Base-by-base conservation (phyloP, 805 yeast genomes). In the Kodamaea restingae region DNA sequence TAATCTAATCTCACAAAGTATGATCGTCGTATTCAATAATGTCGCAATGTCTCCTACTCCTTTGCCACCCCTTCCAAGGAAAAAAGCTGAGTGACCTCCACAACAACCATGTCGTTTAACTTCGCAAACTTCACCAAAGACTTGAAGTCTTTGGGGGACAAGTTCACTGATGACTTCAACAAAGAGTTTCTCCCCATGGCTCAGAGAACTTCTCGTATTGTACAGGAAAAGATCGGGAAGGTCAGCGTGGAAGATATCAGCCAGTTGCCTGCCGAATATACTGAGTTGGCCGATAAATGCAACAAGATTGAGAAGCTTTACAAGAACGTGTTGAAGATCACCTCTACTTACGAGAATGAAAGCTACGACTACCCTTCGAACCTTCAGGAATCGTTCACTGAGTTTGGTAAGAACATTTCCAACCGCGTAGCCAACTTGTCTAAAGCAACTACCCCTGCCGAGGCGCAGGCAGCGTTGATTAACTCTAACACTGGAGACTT, bases 351-450 rank as follows among this genome's bases (percentile, higher is more conserved):
- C 62, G 90, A 82, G 53, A 75, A 67, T 49, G 95, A 85, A 61
- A 75, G 84, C 36, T 87, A 86, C 61, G 95, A 86, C 62, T 86
- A 86, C 59, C 95, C 95, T 7, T 76, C 79, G 40, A 81, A 81
- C 51, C 67, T 80, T 48, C 76, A 76, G 51, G 95, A 87, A 55
- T 78, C 88, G n/a, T 76, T 86, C 46, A 71, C 73, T 36, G 90
- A 83, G 46, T 73, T 84, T 43, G 80, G 88, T 38, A 80, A 80
- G 61, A 74, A 73, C 47, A 71, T 86, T 44, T 70, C 81, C 37
- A 69, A 72, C 39, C 76, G 85, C 50, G 81, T 85, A 35, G 70
- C 75, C 42, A 84, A 78, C 44, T 69, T 85, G 44, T 75, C 88
- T 12, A 76, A 73, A 55, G 95, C 88, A 10, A 73, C 82, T 35